phyloP scores from a whole-genome alignment of 805 yeast genomes.

The Suhomyces tanzawaensis region DNA sequence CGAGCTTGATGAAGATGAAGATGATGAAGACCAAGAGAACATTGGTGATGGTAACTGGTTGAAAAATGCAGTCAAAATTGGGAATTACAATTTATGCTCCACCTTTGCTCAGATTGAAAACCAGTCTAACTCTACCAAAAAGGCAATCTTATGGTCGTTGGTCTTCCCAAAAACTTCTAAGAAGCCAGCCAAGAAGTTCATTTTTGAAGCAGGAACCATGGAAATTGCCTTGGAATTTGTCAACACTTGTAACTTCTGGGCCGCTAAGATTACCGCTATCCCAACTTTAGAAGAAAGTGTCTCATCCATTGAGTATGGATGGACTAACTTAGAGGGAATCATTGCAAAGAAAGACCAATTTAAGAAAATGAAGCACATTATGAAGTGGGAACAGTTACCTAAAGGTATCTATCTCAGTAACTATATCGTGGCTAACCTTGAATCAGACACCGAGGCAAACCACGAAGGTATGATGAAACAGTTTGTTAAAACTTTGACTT shows the following conservation, averaged over 20 bases:
- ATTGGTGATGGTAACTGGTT: slow-evolving; percentile 71
- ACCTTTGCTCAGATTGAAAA: slow-evolving; percentile 46
- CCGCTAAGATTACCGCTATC: slow-evolving; percentile 77
- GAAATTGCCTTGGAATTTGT: slow-evolving; percentile 70
- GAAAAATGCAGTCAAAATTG: slow-evolving; percentile 57
- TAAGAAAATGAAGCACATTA: slow-evolving; percentile 31
- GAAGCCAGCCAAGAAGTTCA: slow-evolving; percentile 39
- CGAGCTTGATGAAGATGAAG: slow-evolving; percentile 16
- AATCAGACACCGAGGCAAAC: slow-evolving; percentile 21
- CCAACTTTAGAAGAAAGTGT: slow-evolving; percentile 68
- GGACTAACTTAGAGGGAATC: slow-evolving; percentile 49
- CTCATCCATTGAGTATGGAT: slow-evolving; percentile 80
- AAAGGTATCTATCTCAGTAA: slow-evolving; percentile 42
- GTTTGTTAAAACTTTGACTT: slow-evolving; percentile 39
- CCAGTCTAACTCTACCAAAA: slow-evolving; percentile 9
- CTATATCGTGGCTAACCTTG: slow-evolving; percentile 20
- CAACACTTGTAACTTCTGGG: slow-evolving; percentile 86
- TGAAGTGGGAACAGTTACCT: slow-evolving; percentile 44
- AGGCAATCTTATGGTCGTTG: slow-evolving; percentile 47
- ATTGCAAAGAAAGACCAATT: slow-evolving; percentile 27
- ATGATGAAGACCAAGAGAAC: slow-evolving; percentile 23
- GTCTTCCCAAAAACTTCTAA: slow-evolving; percentile 48
- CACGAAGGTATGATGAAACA: slow-evolving; percentile 45
- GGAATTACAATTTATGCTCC: slow-evolving; percentile 50
- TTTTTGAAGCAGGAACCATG: slow-evolving; percentile 64